These are phyloP conservation scores for Linnemannia schmuckeri DNA, from an alignment of 192 early-diverging fungal species.

Conservation along the genomic window DNA sequence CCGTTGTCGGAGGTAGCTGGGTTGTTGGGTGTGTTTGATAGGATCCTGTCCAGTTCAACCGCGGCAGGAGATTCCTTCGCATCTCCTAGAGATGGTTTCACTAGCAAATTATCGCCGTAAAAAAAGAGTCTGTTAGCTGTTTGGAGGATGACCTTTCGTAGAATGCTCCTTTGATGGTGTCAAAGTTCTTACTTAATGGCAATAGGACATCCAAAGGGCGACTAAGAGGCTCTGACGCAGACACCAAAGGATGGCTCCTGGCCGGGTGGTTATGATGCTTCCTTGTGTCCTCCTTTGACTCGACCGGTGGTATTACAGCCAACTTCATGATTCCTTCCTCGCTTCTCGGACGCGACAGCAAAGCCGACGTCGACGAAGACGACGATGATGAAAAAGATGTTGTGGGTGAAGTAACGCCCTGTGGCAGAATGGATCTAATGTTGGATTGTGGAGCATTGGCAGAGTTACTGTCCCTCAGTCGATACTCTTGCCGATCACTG, in stretches of 20 bases:
- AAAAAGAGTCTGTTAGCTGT: no score
- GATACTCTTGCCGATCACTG: background rate
- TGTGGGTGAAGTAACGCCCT: background rate
- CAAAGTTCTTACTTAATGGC: conserved; percentile 7
- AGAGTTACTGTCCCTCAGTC: background rate
- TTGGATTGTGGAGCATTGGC: background rate
- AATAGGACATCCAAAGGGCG: conserved; percentile 33
- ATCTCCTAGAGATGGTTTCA: conserved; percentile 19
- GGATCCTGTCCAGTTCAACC: conserved; percentile 12
- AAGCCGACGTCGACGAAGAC: background rate
- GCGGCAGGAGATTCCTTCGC: conserved; percentile 5
- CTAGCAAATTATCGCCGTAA: background rate
- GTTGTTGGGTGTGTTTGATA: background rate
- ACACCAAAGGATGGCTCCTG: conserved; percentile 33
- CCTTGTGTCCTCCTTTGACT: conserved; percentile 23
- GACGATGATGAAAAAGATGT: background rate
- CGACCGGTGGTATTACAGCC: conserved; percentile 37
- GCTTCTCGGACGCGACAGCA: background rate
- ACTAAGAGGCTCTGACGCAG: conserved; percentile 22
- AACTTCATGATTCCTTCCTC: conserved; percentile 37
- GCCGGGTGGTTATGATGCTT: conserved; percentile 32
- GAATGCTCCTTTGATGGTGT: no score
- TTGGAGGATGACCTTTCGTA: background rate
- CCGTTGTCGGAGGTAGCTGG: background rate
- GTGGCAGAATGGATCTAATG: background rate